phyloP scores from a whole-genome alignment of 495 filamentous ascomycete species.

The Trichoderma parareesei region DNA sequence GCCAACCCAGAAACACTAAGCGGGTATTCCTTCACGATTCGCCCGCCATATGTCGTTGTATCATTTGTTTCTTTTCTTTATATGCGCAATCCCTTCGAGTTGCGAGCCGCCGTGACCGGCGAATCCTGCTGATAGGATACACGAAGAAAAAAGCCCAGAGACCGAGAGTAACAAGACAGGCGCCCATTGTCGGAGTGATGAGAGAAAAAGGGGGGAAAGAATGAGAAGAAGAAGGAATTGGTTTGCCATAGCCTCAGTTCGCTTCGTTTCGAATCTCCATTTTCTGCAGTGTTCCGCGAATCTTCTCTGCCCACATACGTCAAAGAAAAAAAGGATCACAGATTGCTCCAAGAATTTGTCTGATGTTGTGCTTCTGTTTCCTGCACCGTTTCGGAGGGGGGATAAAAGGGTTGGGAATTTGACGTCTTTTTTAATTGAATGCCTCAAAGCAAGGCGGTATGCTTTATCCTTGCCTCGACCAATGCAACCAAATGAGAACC shows the following conservation, averaged over 20 bases:
- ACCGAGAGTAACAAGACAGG: conserved; percentile 1
- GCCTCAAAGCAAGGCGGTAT: conserved; percentile 36
- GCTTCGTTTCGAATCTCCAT: conserved; percentile 7
- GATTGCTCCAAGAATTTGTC: not conserved
- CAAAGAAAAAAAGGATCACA: not conserved
- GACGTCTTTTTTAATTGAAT: conserved; percentile 35
- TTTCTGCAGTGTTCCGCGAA: conserved; percentile 1
- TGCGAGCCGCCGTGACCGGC: not conserved
- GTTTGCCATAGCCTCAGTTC: conserved; percentile 2
- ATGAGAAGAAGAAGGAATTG: conserved; percentile 14
- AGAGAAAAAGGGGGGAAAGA: conserved; percentile 14
- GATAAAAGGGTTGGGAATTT: conserved; percentile 24
- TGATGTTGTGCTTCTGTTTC: not conserved
- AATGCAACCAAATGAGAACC: conserved; percentile 49
- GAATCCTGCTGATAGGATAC: not conserved
- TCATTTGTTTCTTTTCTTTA: conserved; percentile 2
- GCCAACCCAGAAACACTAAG: not conserved
- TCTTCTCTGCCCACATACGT: conserved; percentile 7
- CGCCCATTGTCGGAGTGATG: conserved; percentile 18
- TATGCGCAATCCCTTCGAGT: not conserved
- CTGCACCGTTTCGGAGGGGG: not conserved
- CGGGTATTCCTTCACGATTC: not conserved
- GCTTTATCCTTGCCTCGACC: conserved; percentile 43
- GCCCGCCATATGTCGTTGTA: not conserved
- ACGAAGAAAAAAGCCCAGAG: conserved; percentile 2